A percentile compares a stretch with the other conserved stretches of the same genome.
Evolutionary conservation across 2,329 filamentous ascomycete species (phyloP).

Genomic region (Xylaria digitata): DNA sequence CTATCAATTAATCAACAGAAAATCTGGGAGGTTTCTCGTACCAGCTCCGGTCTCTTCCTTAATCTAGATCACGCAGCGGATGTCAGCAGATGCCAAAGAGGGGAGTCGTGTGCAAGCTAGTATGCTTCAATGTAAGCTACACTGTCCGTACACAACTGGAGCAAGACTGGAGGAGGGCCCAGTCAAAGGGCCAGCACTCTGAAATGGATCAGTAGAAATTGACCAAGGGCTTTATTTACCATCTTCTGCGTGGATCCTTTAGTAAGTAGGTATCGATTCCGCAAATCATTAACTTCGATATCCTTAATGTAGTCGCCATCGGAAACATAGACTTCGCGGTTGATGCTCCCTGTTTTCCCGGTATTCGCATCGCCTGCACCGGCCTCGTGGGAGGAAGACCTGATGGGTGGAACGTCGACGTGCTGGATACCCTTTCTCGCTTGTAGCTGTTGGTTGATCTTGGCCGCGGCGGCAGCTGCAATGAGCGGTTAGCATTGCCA

Average conservation of each 20-base stretch:
- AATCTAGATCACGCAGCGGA: conserved; percentile 91
- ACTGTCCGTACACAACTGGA: conserved; percentile 66
- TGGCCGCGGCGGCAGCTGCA: conserved; percentile 85
- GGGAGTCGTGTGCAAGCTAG: conserved; percentile 70
- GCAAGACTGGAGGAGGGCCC: conserved; percentile 52
- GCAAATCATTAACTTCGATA: conserved; percentile 97
- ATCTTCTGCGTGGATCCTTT: conserved; percentile 98
- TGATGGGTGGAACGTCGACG: conserved; percentile 87
- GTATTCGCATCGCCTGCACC: conserved; percentile 52
- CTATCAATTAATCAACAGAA: conserved; percentile 59
- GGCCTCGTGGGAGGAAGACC: conserved; percentile 63
- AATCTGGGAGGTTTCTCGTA: conserved; percentile 76
- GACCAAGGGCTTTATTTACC: conserved; percentile 87
- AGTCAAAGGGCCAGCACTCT: conserved; percentile 55
- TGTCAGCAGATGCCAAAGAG: conserved; percentile 95
- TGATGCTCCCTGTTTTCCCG: conserved; percentile 67
- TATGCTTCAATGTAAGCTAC: conserved; percentile 76
- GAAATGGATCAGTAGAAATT: conserved; percentile 72
- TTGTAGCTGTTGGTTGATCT: conserved; percentile 85
- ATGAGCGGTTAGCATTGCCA: conserved; percentile 42
- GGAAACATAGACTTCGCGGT: conserved; percentile 90
- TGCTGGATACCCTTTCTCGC: conserved; percentile 91
- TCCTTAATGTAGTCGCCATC: conserved; percentile 99
- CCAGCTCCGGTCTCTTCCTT: conserved; percentile 99
- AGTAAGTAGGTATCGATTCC: conserved; percentile 96